Evolutionary conservation across 306 rosid genomes (phyloP), one percentile per base, ranked within the genome.

Genomic region (Lathyrus sativus): DNA sequence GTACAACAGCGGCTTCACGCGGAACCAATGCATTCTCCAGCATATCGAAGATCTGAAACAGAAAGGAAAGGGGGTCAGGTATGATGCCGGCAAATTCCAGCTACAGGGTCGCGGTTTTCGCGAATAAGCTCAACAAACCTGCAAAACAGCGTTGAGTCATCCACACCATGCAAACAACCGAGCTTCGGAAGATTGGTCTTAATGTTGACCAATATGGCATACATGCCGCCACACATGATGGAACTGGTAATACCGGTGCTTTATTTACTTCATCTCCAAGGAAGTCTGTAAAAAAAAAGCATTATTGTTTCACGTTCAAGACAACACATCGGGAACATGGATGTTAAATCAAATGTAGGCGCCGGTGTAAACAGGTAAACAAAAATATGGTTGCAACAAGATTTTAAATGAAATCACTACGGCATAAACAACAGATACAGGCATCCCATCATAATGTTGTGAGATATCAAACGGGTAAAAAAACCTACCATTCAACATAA

Each of bases 401-500:
- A 72, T 48, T 68, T 56, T 71, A 9, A 14, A 14, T 41, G 68
- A 38, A 71, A 71, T 39, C 63, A 68, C 56, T 51, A 66, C 59
- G 11, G 31, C 38, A 38, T 78, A 55, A 57, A 67, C 76, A 57
- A 67, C 76, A 65, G 67, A 58, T 63, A 43, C 57, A 19, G 24
- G 78, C 51, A n/a, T 78, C 67, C 68, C 54, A 68, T 74, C 80
- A 38, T 55, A 74, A 38, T 45, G 63, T 74, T 3, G 73, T 62
- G 80, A 73, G 53, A 58, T 46, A 49, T 63, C 63, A 12, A 72
- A 75, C 54, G 77, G 79, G 83, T n/a, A n/a, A n/a, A n/a, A n/a
- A n/a, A n/a, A n/a, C n/a, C n/a, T n/a, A n/a, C n/a, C n/a, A n/a
- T n/a, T n/a, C n/a, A n/a, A n/a, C n/a, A n/a, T n/a, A n/a, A n/a